Percentiles rank a stretch among this genome's conserved stretches.
Conservation (phyloP, 768 basidiomycete species). For the Dentipellis sp. region DNA sequence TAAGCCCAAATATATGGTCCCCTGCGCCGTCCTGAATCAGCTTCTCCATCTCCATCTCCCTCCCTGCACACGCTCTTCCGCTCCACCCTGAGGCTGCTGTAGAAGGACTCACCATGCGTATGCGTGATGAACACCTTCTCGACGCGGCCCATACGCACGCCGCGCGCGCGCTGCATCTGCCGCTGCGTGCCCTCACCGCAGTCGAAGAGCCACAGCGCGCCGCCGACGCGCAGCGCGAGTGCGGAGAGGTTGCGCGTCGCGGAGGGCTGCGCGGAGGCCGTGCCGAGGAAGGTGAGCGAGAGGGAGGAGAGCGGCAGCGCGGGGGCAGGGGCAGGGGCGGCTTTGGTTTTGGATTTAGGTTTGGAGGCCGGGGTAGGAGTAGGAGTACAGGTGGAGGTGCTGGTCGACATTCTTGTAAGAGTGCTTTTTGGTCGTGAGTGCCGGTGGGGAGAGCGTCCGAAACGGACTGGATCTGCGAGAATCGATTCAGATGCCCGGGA, state of each 20-base stretch:
- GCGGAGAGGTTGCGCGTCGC: slow-evolving; percentile 73
- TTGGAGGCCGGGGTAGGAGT: background rate
- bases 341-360: background rate
- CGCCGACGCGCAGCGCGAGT: slow-evolving; percentile 52
- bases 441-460: too few relatives aligned
- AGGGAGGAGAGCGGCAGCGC: background rate
- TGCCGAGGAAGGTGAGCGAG: slow-evolving; percentile 64
- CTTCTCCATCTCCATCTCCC: background rate
- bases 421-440: too few relatives aligned
- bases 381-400: too few relatives aligned
- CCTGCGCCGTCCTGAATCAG: slow-evolving; percentile 32
- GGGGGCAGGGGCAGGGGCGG: background rate
- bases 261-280: slow-evolving; percentile 75
- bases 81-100: too few relatives aligned
- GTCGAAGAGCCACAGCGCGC: slow-evolving; percentile 78
- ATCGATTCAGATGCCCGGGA: too few relatives aligned
- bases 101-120: slow-evolving; percentile 55
- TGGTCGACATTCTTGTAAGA: too few relatives aligned
- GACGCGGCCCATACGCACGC: slow-evolving; percentile 70
- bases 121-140: slow-evolving; percentile 85
- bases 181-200: slow-evolving; percentile 82
- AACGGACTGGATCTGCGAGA: too few relatives aligned
- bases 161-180: slow-evolving; percentile 55
- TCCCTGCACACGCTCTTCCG: too few relatives aligned
- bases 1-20: slow-evolving; percentile 73